These are phyloP conservation scores for Vanrija humicola DNA, from an alignment of 1,284 basidiomycete species.

Conservation along the genomic window DNA sequence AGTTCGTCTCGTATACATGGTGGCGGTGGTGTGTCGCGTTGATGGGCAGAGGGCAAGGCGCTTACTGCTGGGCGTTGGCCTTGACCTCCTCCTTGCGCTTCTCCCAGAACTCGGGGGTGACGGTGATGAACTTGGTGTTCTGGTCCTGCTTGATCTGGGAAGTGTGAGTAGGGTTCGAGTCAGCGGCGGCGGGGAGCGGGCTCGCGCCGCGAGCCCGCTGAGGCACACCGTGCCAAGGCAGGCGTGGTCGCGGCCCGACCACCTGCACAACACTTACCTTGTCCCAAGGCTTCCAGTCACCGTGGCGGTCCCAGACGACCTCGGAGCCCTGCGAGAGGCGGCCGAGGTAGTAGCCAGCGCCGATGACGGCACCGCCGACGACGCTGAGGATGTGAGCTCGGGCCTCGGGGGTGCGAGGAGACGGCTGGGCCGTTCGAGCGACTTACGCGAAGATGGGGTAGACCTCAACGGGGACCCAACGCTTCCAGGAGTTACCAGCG, in stretches of 20 bases:
- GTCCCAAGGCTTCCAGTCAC: constrained; percentile 48
- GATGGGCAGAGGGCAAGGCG: neutral
- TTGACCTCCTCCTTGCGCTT: constrained; percentile 31
- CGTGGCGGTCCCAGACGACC: constrained; percentile 45
- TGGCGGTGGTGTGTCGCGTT: neutral
- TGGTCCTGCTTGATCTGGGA: constrained; percentile 41
- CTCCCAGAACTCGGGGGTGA: constrained; percentile 40
- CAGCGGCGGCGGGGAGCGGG: neutral
- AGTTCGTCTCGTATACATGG: neutral
- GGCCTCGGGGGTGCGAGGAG: too few species aligned
- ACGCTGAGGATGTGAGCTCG: constrained; percentile 21
- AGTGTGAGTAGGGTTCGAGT: neutral
- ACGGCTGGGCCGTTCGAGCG: neutral
- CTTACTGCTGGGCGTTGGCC: constrained; percentile 5
- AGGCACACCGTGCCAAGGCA: neutral
- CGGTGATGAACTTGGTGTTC: constrained; percentile 41
- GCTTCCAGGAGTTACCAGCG: constrained; percentile 17
- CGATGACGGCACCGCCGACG: constrained; percentile 36
- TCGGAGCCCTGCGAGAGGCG: constrained; percentile 43
- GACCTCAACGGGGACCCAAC: constrained; percentile 30
- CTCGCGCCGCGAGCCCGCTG: neutral
- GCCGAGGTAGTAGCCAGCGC: constrained; percentile 41
- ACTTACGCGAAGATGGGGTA: constrained; percentile 39
- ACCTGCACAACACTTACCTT: constrained; percentile 18
- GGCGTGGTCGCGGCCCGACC: neutral